Evolutionary conservation across 2,329 filamentous ascomycete species (phyloP).

Genomic region (Aspergillus eucalypticola): DNA sequence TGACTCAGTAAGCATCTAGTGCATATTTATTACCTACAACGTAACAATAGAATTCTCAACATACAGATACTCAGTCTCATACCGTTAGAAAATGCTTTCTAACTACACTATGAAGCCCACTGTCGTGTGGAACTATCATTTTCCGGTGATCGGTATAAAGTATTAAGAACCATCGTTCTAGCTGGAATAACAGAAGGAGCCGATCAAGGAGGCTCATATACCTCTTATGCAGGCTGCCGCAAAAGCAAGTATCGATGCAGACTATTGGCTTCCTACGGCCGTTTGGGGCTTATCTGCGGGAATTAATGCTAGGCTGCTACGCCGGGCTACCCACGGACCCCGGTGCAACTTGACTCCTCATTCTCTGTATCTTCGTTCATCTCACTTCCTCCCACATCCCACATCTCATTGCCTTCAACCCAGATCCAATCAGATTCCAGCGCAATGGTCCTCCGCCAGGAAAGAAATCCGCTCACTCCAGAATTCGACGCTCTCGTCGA

Average conservation of each 20-base stretch:
- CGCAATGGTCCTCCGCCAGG: constrained; percentile 8
- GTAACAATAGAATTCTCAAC: too few relatives aligned
- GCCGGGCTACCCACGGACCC: not conserved
- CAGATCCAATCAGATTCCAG: not conserved
- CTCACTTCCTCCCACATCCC: not conserved
- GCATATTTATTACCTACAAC: too few relatives aligned
- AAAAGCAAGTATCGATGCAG: not conserved
- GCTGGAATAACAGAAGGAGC: too few relatives aligned
- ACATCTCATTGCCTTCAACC: too few relatives aligned
- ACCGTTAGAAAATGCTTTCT: too few relatives aligned
- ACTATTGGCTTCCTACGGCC: not conserved
- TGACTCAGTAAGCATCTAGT: too few relatives aligned
- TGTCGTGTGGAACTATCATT: too few relatives aligned
- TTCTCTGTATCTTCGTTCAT: not conserved
- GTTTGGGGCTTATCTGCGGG: not conserved
- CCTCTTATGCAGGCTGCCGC: not conserved
- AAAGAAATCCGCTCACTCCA: constrained; percentile 13
- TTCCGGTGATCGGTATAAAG: too few relatives aligned
- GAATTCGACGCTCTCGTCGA: constrained; percentile 24
- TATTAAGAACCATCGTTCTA: too few relatives aligned
- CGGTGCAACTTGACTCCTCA: not conserved
- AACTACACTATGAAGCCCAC: too few relatives aligned
- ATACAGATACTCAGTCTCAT: too few relatives aligned
- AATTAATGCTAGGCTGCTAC: not conserved
- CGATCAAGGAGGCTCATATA: too few relatives aligned